Evolutionary conservation across 176 grass and related monocot species (phyloP), one percentile per base, ranked within the genome.

Genomic region (Otatea glauca): DNA sequence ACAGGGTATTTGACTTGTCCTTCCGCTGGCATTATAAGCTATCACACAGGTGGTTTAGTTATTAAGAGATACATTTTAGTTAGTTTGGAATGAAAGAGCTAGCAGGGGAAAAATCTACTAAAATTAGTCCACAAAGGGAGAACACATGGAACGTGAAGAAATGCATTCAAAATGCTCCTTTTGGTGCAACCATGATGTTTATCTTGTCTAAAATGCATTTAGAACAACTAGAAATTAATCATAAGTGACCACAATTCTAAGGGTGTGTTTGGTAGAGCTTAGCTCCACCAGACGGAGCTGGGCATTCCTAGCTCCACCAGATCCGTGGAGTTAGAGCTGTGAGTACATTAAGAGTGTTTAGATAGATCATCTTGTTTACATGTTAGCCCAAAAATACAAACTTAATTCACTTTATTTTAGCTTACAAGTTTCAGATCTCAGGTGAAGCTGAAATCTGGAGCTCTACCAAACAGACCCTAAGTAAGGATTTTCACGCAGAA

Each of bases 121-220:
- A 76, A 55, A 48, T 3, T 54, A 67, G 34, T 41, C n/a, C 10
- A 60, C 24, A 84, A 1, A 71, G 29, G 37, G 17, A 37, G 47
- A 69, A 45, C n/a, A 68, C 20, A 69, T 59, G 32, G 55, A 81
- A 53, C 39, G 27, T 54, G 24, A 58, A 64, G 0, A 85, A 60
- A 70, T 51, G 32, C 35, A 70, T 37, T 20, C 11, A 81, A 43
- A 75, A 16, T 62, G 41, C 55, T 75, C 34, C 13, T 70, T 81
- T 54, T 14, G 3, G 6, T 10, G 9, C 45, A 81, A 78, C 34
- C 44, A 27, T 66, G 25, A 58, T 48, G 10, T 16, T 24, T 80
- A 16, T 80, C 7, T 66, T 39, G 25, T 65, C 14, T 54, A 72
- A 29, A 64, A 17, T 17, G 18, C 42, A 76, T 55, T 78, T 54